phyloP scores from a whole-genome alignment of 2,329 filamentous ascomycete species.

The Beauveria brongniartii region DNA sequence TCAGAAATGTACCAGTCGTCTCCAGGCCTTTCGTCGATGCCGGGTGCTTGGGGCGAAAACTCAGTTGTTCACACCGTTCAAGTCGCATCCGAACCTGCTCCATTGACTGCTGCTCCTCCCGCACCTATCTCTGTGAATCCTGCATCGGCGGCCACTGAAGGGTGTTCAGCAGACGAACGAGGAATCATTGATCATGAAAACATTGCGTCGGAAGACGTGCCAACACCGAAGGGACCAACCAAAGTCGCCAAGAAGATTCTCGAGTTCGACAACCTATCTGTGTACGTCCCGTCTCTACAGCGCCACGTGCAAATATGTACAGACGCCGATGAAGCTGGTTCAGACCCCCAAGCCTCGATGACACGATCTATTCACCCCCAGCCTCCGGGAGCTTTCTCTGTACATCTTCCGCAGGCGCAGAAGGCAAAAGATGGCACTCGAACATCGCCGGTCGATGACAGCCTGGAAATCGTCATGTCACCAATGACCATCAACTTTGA shows the following conservation, averaged over 20 bases:
- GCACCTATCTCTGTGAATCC: neutral
- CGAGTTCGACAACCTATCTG: constrained; percentile 40
- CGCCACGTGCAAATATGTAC: constrained; percentile 32
- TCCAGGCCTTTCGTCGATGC: constrained; percentile 30
- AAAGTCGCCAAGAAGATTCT: constrained; percentile 49
- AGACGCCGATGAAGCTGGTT: constrained; percentile 20
- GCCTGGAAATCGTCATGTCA: constrained; percentile 43
- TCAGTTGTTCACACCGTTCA: constrained; percentile 11
- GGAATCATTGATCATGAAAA: neutral
- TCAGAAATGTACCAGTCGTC: neutral
- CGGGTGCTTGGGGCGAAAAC: constrained; percentile 43
- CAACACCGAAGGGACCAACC: constrained; percentile 45
- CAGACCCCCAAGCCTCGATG: constrained; percentile 24
- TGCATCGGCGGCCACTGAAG: neutral
- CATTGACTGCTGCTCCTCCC: constrained; percentile 4
- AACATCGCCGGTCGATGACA: constrained; percentile 19
- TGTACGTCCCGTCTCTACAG: constrained; percentile 46
- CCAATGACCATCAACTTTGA: constrained; percentile 48
- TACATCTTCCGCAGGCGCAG: constrained; percentile 22
- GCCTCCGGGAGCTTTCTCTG: constrained; percentile 55
- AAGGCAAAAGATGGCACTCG: neutral
- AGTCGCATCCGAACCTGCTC: constrained; percentile 11
- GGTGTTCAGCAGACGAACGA: neutral
- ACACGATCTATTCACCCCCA: constrained; percentile 38
- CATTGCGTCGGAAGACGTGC: constrained; percentile 30